Conservation (phyloP, 1,284 basidiomycete genomes). For the Ceratobasidium sp. region DNA sequence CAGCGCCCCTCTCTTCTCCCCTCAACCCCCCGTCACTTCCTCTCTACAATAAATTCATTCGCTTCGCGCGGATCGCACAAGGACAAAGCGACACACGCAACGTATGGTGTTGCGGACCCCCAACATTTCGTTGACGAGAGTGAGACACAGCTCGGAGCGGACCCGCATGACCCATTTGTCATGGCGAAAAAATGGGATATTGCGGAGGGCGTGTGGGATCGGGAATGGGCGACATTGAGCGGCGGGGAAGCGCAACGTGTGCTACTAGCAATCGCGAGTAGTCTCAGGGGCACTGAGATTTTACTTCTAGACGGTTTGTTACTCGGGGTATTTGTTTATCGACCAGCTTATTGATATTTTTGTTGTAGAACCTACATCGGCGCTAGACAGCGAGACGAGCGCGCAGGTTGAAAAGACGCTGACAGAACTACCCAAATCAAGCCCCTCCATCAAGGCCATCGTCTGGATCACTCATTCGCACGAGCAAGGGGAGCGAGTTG, state of each 20-base stretch:
- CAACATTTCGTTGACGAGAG: constrained; percentile 47
- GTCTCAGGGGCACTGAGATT: constrained; percentile 80
- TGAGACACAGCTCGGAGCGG: constrained; percentile 45
- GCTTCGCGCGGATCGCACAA: constrained; percentile 62
- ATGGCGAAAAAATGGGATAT: constrained; percentile 79
- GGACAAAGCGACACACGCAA: constrained; percentile 35
- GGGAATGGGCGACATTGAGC: constrained; percentile 81
- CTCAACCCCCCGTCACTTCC: constrained; percentile 80
- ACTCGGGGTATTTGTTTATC: neutral
- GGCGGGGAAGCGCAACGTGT: constrained; percentile 88
- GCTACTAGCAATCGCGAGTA: constrained; percentile 79
- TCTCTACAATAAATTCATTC: constrained; percentile 70
- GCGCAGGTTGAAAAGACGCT: constrained; percentile 75
- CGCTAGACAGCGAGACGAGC: constrained; percentile 79
- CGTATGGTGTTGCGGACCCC: constrained; percentile 2
- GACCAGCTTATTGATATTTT: neutral
- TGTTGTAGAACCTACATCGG: constrained; percentile 83
- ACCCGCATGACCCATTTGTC: constrained; percentile 64
- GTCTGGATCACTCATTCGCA: constrained; percentile 91
- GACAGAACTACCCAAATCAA: constrained; percentile 64
- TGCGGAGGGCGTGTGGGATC: constrained; percentile 76
- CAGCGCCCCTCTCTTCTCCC: constrained; percentile 87
- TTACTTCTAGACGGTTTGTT: constrained; percentile 85
- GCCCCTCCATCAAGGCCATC: constrained; percentile 74
- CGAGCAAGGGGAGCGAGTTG: constrained; percentile 80